Evolutionary conservation across 345 rosid genomes (phyloP), one percentile per base, ranked within the genome.

Genomic region (Cardiospermum halicacabum): DNA sequence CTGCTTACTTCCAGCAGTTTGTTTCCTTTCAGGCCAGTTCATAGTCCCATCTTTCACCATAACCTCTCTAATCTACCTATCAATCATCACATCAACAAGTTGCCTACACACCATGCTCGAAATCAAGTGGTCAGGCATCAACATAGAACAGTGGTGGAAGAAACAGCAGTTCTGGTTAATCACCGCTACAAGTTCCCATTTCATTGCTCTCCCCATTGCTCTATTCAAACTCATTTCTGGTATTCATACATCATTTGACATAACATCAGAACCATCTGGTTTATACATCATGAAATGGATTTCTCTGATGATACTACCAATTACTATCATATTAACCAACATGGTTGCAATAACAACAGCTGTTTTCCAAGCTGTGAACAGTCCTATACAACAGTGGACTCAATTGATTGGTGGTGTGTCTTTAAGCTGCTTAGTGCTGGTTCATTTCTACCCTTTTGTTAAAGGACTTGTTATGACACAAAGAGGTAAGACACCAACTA

Each of bases 401-500:
- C 69, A 63, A 22, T 51, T 77, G 58, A 34, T 74, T 9, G 75
- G 78, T 34, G 73, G 75, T 0, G 74, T 69, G 61, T 73, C 68
- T 68, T 73, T 70, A 67, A 77, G 81, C 70, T 77, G 71, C 57
- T 73, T 77, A 71, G 67, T 73, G 4, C 64, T 77, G 16, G 73
- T 56, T 16, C 76, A 76, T 70, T 74, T 69, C 66, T 69, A 77
- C 39, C 77, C 77, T 3, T 67, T 70, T 16, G 78, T 75, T 1
- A 77, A 73, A 59, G 78, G 81, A 27, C 51, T 74, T n/a, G n/a
- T n/a, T 39, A 74, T 67, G 81, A 78, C 78, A 28, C 67, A 60
- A 42, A 32, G 68, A 59, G 68, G 78, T 47, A 77, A 68, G 75
- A 63, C 76, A 2, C 80, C 76, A 0, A 76, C 80, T 4, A 64